These are phyloP conservation scores for Colletotrichum eleusines DNA, from an alignment of 2,329 filamentous ascomycete species.

Conservation along the genomic window DNA sequence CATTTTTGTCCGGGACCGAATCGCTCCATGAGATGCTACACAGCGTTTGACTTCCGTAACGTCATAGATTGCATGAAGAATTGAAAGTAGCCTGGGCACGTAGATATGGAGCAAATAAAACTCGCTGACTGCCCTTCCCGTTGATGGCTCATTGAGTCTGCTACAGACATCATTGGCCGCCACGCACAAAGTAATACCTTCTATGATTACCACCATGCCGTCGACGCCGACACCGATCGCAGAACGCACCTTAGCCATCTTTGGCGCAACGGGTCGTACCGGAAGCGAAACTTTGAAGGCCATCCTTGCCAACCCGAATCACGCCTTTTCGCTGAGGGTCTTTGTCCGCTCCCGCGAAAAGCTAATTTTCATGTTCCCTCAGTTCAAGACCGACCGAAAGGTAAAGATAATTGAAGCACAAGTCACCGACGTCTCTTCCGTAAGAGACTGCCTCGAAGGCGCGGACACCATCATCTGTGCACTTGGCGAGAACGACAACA, in stretches of 20 bases:
- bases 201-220: neutral
- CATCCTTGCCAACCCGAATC: conserved; percentile 12
- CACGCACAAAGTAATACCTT: neutral
- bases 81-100: neutral
- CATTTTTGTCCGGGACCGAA: neutral
- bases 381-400: neutral
- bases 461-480: conserved; percentile 34
- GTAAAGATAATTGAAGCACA: conserved; percentile 29
- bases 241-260: conserved; percentile 26
- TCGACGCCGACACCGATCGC: neutral
- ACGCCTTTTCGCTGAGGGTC: conserved; percentile 10
- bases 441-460: conserved; percentile 9
- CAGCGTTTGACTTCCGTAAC: no score
- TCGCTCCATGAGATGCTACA: neutral
- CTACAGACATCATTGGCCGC: no score
- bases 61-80: neutral
- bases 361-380: conserved; percentile 12
- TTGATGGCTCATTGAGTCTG: no score
- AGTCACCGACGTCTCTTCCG: conserved; percentile 21
- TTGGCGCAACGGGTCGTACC: conserved; percentile 35
- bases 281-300: conserved; percentile 32
- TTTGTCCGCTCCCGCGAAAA: conserved; percentile 26
- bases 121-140: neutral
- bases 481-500: conserved; percentile 35
- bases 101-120: neutral